Conservation (phyloP, 192 early-diverging fungal genomes). For the Entomortierella parvispora region DNA sequence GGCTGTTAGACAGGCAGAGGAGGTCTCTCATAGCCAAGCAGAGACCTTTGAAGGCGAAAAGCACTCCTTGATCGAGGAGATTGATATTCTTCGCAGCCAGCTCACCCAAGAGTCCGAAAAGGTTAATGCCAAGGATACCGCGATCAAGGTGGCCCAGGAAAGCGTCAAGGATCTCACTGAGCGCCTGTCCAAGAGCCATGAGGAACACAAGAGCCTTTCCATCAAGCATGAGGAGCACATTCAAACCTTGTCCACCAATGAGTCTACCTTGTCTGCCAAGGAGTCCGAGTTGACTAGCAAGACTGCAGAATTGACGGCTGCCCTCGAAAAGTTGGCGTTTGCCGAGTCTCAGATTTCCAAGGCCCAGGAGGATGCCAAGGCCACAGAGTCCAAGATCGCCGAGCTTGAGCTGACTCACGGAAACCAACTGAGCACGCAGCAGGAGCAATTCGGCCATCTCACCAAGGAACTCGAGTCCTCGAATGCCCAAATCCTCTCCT, state of each 20-base stretch:
- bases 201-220: conserved; percentile 7
- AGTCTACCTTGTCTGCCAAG: conserved; percentile 8
- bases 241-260: background rate
- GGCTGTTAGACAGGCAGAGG: conserved; percentile 13
- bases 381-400: background rate
- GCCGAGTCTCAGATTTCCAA: background rate
- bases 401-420: background rate
- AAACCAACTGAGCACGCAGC: background rate
- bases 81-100: conserved; percentile 11
- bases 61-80: conserved; percentile 27
- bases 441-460: conserved; percentile 7
- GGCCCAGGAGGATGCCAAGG: conserved; percentile 1
- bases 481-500: conserved; percentile 7
- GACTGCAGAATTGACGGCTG: background rate
- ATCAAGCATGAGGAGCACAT: conserved; percentile 16
- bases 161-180: conserved; percentile 1
- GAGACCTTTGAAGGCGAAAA: conserved; percentile 23
- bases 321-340: background rate
- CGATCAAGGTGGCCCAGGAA: conserved; percentile 12
- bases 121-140: conserved; percentile 3
- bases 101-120: conserved; percentile 9
- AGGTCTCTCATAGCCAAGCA: conserved; percentile 4
- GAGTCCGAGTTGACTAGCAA: conserved; percentile 5
- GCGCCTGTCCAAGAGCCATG: conserved; percentile 1
- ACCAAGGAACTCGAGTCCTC: conserved; percentile 13